Percentiles rank a stretch among this genome's conserved stretches.
These are phyloP conservation scores for Mycocentrospora acerina DNA, from an alignment of 2,329 filamentous ascomycete species.

Conservation along the genomic window DNA sequence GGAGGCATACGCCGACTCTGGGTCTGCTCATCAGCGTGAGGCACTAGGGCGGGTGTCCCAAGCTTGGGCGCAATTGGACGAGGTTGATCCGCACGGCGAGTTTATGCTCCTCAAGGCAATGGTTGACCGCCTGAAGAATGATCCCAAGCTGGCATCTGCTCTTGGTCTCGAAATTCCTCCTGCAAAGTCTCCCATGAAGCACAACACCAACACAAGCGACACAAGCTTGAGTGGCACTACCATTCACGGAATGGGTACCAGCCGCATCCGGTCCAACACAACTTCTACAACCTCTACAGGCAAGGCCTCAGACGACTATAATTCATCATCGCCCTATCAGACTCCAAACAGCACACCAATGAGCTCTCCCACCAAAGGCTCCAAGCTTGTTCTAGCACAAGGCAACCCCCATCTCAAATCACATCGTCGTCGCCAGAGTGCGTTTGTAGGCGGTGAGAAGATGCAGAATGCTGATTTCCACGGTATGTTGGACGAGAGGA, in stretches of 20 bases:
- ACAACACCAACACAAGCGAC: slow-evolving; percentile 36
- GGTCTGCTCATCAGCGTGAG: slow-evolving; percentile 71
- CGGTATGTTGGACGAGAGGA: slow-evolving; percentile 46
- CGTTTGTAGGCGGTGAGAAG: slow-evolving; percentile 47
- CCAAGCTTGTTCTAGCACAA: slow-evolving; percentile 74
- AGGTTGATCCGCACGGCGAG: slow-evolving; percentile 85
- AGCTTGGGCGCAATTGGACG: slow-evolving; percentile 81
- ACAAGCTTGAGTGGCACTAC: slow-evolving; percentile 37
- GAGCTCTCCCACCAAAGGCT: slow-evolving; percentile 52
- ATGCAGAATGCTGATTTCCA: slow-evolving; percentile 42
- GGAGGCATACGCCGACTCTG: slow-evolving; percentile 81
- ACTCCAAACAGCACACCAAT: slow-evolving; percentile 34
- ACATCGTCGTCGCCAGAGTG: slow-evolving; percentile 59
- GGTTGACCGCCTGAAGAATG: slow-evolving; percentile 70
- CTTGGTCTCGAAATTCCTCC: slow-evolving; percentile 43
- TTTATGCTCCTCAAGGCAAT: slow-evolving; percentile 81
- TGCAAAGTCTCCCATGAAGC: slow-evolving; percentile 25
- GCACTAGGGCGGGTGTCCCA: slow-evolving; percentile 81
- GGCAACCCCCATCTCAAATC: slow-evolving; percentile 84
- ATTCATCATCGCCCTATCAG: slow-evolving; percentile 20
- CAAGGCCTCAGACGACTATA: slow-evolving; percentile 24
- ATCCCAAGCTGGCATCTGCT: slow-evolving; percentile 62
- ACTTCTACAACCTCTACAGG: slow-evolving; percentile 16
- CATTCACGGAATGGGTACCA: slow-evolving; percentile 36
- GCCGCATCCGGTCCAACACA: slow-evolving; percentile 35